These are phyloP conservation scores for Spirogloea muscicola DNA, from an alignment of 139 green algal species.

Conservation along the genomic window DNA sequence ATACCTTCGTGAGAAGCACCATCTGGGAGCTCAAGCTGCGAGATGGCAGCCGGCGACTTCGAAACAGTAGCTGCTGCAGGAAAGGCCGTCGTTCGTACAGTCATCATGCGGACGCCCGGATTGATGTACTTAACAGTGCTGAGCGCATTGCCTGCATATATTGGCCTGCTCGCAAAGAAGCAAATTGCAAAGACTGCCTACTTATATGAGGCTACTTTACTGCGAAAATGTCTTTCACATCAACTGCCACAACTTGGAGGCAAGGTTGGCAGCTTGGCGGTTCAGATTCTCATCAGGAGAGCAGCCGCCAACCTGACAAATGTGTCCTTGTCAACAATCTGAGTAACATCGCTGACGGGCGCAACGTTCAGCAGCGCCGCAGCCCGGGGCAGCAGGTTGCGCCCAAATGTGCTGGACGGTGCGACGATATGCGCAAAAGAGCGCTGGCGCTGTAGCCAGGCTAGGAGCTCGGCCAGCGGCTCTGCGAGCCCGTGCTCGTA, in stretches of 20 bases:
- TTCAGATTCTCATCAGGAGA: no score
- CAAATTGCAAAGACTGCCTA: neutral
- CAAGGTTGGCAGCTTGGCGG: no score
- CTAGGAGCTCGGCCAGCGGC: conserved; percentile 20
- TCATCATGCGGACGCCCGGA: conserved; percentile 59
- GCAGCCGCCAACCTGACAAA: conserved; percentile 53
- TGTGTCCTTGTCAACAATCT: conserved; percentile 56
- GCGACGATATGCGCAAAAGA: conserved; percentile 69
- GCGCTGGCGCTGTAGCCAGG: conserved; percentile 5
- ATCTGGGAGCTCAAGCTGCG: neutral
- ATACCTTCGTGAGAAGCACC: neutral
- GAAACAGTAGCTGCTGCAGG: neutral
- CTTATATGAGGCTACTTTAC: neutral
- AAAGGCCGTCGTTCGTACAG: conserved; percentile 76
- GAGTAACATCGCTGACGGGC: conserved; percentile 71
- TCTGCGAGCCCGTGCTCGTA: conserved; percentile 22
- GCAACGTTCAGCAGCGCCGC: conserved; percentile 75
- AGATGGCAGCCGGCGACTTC: neutral
- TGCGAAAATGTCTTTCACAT: neutral
- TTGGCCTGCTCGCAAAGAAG: conserved; percentile 23
- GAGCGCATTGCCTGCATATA: conserved; percentile 89
- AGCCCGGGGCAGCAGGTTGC: conserved; percentile 77
- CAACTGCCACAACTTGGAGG: neutral
- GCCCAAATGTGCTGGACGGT: conserved; percentile 67
- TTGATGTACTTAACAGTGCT: conserved; percentile 60